These are phyloP conservation scores for Populus simonii DNA, from an alignment of 345 rosid species.

Conservation along the genomic window DNA sequence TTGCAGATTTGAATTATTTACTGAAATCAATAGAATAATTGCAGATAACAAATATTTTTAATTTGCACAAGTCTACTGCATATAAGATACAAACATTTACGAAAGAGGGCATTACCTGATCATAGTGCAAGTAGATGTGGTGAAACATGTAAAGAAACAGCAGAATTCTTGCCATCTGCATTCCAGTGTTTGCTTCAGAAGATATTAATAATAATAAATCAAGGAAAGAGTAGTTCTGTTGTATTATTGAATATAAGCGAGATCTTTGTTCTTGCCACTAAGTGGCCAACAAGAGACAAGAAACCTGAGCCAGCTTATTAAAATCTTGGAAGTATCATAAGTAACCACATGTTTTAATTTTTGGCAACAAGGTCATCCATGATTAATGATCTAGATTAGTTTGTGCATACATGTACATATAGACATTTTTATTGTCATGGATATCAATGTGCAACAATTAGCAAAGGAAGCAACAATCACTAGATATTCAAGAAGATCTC, in stretches of 20 bases:
- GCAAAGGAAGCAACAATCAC: not conserved
- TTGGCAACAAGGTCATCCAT: not conserved
- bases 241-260: slow-evolving; percentile 3
- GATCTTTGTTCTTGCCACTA: not conserved
- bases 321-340: not conserved
- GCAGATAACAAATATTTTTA: not conserved
- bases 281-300: not conserved
- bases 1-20: not conserved
- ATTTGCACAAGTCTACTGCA: not conserved
- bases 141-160: slow-evolving; percentile 26
- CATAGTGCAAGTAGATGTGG: slow-evolving; percentile 28
- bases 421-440: not conserved
- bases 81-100: not conserved
- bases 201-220: not conserved
- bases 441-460: not conserved
- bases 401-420: not conserved
- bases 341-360: not conserved
- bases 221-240: not conserved
- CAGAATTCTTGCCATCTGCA: slow-evolving; percentile 33
- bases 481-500: slow-evolving; percentile 11
- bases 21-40: not conserved
- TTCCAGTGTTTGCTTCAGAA: slow-evolving; percentile 17
- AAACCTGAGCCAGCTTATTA: not conserved
- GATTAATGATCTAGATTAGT: not conserved
- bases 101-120: slow-evolving; percentile 20